Evolutionary conservation across 352 stramenopile genomes (phyloP), one percentile per base, ranked within the genome.

Genomic region (Phytopythium delawarense): DNA sequence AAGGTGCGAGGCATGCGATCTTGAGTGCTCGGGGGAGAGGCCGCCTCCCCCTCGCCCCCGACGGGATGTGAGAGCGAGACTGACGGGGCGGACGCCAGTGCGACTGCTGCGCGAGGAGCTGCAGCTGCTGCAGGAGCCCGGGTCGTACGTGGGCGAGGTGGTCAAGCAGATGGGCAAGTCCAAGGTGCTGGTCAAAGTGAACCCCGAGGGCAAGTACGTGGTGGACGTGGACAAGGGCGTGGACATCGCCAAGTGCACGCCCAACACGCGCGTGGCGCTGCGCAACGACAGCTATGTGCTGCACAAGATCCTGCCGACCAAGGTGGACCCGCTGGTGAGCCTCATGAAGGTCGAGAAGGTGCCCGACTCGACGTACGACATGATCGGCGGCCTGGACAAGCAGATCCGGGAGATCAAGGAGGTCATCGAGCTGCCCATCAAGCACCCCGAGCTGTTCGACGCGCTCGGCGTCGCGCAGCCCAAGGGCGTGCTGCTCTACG

Each of bases 341-440:
- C 79, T 98, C 48, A 98, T 98, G 90, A 97, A 97, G 78, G 92
- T 99, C 44, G 98, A 99, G 77, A 99, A 99, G 74, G 97, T 99
- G 25, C 98, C 98, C 0, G 98, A 99, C 84, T 99, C 96, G 37
- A 99, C 98, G 7, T 99, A 99, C 76, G 98, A 99, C 78, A 99
- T 99, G 97, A 98, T 99, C 70, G 98, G 98, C 40, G 98, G 98
- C 56, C 79, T 99, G 28, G 96, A 99, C 72, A 99, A 99, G 72
- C 98, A 99, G 77, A 99, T 99, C 64, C 92, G 98, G 62, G 98
- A 99, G 82, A 99, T 99, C 72, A 99, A 99, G 78, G 98, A 99
- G 76, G 89, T 99, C 4, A 99, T 99, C 72, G 98, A 99, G 78
- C 85, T 99, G 21, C 98, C 98, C 3, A 99, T 99, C 78, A 99